Conservation (phyloP, 2,329 filamentous ascomycete species). For the Parasarocladium wereldwijsianum region DNA sequence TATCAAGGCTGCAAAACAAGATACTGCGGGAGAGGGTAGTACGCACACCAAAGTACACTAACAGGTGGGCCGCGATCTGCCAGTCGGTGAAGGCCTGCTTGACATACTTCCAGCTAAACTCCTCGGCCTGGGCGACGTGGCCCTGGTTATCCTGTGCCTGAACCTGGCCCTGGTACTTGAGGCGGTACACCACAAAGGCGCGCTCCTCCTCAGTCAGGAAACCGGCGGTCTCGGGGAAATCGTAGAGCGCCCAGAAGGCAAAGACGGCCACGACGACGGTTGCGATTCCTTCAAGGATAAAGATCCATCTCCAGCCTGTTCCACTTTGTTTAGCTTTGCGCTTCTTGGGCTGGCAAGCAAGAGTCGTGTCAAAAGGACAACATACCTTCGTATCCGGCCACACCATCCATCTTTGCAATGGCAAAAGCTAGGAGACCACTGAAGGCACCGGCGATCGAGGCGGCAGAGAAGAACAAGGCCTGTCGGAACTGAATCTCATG, state of each 20-base stretch:
- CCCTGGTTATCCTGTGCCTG: conserved; percentile 6
- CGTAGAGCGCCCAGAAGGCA: conserved; percentile 59
- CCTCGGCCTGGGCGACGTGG: conserved; percentile 49
- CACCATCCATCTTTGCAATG: conserved; percentile 51
- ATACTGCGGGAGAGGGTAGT: too few species aligned
- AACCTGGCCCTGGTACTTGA: conserved; percentile 46
- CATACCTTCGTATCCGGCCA: conserved; percentile 1
- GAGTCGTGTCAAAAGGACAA: too few species aligned
- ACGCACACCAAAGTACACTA: conserved; percentile 50
- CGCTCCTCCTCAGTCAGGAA: conserved; percentile 63
- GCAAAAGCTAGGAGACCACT: conserved; percentile 57
- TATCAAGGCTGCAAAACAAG: conserved; percentile 11
- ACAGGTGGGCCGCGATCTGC: conserved; percentile 53
- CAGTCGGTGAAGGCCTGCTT: conserved; percentile 61
- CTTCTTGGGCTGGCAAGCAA: too few species aligned
- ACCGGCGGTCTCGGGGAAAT: conserved; percentile 65
- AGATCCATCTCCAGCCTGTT: conserved; percentile 49
- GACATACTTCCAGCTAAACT: conserved; percentile 63
- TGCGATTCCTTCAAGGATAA: conserved; percentile 54
- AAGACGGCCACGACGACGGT: conserved; percentile 52
- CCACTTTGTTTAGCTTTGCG: too few species aligned
- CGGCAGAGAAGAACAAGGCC: conserved; percentile 72
- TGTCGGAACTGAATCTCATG: conserved; percentile 38
- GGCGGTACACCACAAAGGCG: conserved; percentile 52
- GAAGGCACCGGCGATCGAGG: conserved; percentile 65